Evolutionary conservation across 148 eudicot genomes (phyloP), one percentile per base, ranked within the genome.

Genomic region (Silene uniflora): DNA sequence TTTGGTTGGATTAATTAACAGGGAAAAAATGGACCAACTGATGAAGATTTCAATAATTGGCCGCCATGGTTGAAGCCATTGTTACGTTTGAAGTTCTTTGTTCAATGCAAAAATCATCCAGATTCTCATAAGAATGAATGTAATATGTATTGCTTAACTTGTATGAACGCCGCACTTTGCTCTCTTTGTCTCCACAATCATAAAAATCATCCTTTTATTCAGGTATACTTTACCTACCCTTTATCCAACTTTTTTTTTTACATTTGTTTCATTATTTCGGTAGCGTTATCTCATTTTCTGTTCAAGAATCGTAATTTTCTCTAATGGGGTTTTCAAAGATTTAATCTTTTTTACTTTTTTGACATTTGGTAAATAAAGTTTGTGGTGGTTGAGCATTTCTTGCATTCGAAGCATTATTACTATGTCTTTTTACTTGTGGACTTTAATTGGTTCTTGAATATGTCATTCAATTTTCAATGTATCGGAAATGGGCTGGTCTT

Each of bases 101-200:
- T 80, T 74, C 94, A 86, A 69, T 91, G 98, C 71, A 78, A 84
- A 61, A 67, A 76, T 27, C 98, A 93, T 24, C 84, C 91, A 0
- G 90, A 88, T 81, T 88, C 91, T 5, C 94, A 91, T 81, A 93
- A 91, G 75, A 89, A 88, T 66, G 98, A 93, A 81, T 93, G 98
- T 71, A 93, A 93, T 81, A 88, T 93, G 98, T 93, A 85, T 73
- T 93, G 98, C 47, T 81, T 93, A 84, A 93, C 88, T 75, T 93
- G 98, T 81, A 82, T 91, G 83, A 75, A 86, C 54, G 93, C 86
- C 0, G 62, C 98, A 46, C 85, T 89, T 16, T 93, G 98, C 64
- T 88, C 98, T 39, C 86, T 91, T 62, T 93, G 98, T 32, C 84
- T 93, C 19, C 32, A 77, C 6, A 67, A 63, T 46, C 98, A 93